Percentiles rank a stretch among this genome's conserved stretches.
Evolutionary conservation across 257 asterid species (phyloP).

Genomic region (Osmanthus fragrans): DNA sequence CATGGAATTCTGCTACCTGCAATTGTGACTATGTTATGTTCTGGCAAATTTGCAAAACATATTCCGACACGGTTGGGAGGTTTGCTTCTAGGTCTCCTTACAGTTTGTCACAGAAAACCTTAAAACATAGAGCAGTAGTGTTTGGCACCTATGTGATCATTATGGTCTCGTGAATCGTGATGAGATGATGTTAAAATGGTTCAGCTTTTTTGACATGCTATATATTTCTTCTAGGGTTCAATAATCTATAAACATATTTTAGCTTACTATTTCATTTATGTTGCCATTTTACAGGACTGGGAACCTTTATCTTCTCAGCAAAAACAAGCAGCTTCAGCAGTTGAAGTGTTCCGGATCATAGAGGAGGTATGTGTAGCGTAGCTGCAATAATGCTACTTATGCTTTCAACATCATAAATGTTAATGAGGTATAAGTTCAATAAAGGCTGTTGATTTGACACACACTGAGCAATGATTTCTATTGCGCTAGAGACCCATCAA

Average conservation of each 20-base stretch:
- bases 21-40: slow-evolving; percentile 12
- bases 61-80: slow-evolving; percentile 15
- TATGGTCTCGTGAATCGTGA: not conserved
- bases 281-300: slow-evolving; percentile 67
- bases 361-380: slow-evolving; percentile 74
- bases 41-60: slow-evolving; percentile 8
- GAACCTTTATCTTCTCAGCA: slow-evolving; percentile 86
- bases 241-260: not conserved
- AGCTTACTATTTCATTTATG: slow-evolving; percentile 10
- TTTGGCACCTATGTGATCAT: slow-evolving; percentile 13
- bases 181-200: not conserved
- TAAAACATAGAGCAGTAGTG: not conserved
- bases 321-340: slow-evolving; percentile 94
- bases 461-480: slow-evolving; percentile 2
- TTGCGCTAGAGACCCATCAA: not conserved
- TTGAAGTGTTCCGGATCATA: slow-evolving; percentile 94
- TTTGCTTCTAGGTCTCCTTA: slow-evolving; percentile 11
- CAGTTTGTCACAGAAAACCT: not conserved
- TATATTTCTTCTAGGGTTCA: not conserved
- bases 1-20: slow-evolving; percentile 14
- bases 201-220: not conserved
- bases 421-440: not conserved
- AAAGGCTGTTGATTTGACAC: not conserved
- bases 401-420: slow-evolving; percentile 7
- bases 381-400: not conserved